These are phyloP conservation scores for Scopulariopsis brevicaulis DNA, from an alignment of 2,329 filamentous ascomycete genomes.

Conservation along the genomic window DNA sequence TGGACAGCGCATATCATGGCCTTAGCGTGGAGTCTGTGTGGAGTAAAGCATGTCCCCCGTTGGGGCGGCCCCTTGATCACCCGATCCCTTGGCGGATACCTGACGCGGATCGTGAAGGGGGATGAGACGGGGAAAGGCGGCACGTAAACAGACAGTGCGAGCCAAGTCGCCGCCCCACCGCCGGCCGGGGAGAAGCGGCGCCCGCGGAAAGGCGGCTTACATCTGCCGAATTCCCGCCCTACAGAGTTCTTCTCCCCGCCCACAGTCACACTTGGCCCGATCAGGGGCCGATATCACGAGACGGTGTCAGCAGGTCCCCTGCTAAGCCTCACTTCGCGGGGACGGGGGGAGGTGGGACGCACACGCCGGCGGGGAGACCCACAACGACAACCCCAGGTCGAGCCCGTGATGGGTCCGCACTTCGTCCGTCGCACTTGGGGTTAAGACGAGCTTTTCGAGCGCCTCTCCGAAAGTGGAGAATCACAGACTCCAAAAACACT, in stretches of 20 bases:
- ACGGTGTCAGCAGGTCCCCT: background rate
- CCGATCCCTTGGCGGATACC: background rate
- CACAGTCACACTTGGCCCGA: background rate
- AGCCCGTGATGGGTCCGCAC: too few species aligned
- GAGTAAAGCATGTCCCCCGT: background rate
- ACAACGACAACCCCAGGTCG: background rate
- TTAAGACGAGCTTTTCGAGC: background rate
- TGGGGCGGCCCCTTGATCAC: background rate
- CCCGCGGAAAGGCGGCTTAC: background rate
- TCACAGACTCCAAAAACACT: background rate
- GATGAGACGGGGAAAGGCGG: background rate
- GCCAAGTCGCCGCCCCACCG: background rate
- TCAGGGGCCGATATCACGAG: background rate
- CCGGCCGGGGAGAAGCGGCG: background rate
- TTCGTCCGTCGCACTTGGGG: background rate
- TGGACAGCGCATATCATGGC: background rate
- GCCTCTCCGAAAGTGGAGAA: background rate
- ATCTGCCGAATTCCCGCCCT: background rate
- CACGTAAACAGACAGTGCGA: background rate
- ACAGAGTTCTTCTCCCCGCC: background rate
- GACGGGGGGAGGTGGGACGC: background rate
- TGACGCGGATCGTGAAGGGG: background rate
- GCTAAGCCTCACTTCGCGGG: background rate
- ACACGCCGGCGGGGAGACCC: background rate
- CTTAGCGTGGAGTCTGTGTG: background rate